A percentile compares a stretch with the other conserved stretches of the same genome.
Conservation (phyloP, 1,284 basidiomycete species). For the Clitocybe nebularis region DNA sequence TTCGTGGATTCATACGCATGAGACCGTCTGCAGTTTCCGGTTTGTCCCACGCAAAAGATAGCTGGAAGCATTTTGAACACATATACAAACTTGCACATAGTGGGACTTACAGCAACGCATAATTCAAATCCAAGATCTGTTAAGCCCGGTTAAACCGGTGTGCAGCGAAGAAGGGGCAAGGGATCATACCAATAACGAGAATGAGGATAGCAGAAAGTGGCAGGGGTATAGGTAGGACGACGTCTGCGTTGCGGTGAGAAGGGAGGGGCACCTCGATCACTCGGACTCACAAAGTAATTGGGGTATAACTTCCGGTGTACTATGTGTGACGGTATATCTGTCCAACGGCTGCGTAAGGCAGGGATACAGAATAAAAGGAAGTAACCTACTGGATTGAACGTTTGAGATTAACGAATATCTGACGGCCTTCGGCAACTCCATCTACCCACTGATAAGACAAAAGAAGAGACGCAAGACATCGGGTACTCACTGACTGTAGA, state of each 20-base stretch:
- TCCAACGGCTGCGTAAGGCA: neutral
- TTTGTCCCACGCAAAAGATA: conserved; percentile 70
- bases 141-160: conserved; percentile 26
- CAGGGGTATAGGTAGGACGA: conserved; percentile 63
- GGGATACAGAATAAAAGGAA: too few relatives aligned
- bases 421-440: conserved; percentile 65
- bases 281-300: conserved; percentile 54
- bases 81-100: neutral
- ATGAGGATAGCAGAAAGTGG: conserved; percentile 67
- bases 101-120: conserved; percentile 49
- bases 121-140: conserved; percentile 69
- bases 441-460: conserved; percentile 29
- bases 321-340: conserved; percentile 64
- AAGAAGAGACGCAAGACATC: neutral
- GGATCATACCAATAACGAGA: conserved; percentile 55
- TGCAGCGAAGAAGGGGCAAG: neutral
- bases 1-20: conserved; percentile 65
- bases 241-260: conserved; percentile 36
- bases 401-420: conserved; percentile 67
- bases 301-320: conserved; percentile 65
- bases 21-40: conserved; percentile 61
- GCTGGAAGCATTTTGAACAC: conserved; percentile 27
- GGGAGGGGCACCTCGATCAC: conserved; percentile 2
- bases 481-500: conserved; percentile 59
- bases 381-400: conserved; percentile 61